Evolutionary conservation across 78 protist genomes (phyloP).

Genomic region (Polysphondylium violaceum): DNA sequence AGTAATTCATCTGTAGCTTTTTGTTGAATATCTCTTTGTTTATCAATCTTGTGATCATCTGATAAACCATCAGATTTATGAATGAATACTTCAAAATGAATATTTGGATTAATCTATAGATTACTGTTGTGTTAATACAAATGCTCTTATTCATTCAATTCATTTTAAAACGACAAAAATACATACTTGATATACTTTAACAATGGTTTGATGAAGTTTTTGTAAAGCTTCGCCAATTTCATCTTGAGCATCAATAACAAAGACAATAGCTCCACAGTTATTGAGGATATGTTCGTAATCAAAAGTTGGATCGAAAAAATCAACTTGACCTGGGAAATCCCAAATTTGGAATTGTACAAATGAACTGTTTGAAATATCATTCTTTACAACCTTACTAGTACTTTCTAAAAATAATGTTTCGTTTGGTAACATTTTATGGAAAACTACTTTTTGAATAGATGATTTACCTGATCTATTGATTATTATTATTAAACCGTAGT

Average conservation of each 20-base stretch:
- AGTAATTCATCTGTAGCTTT: conserved; percentile 88
- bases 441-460: conserved; percentile 95
- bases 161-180: not conserved
- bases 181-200: conserved; percentile 75
- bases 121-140: not conserved
- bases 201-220: conserved; percentile 82
- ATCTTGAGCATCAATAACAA: conserved; percentile 97
- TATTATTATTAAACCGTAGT: too few relatives aligned
- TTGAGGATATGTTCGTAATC: conserved; percentile 88
- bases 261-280: conserved; percentile 96
- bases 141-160: not conserved
- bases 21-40: conserved; percentile 92
- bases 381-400: conserved; percentile 87
- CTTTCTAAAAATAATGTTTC: conserved; percentile 96
- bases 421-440: conserved; percentile 97
- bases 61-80: conserved; percentile 96
- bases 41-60: conserved; percentile 93
- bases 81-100: conserved; percentile 95
- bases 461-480: conserved; percentile 91
- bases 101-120: conserved; percentile 82
- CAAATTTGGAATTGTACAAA: conserved; percentile 96
- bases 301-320: conserved; percentile 85
- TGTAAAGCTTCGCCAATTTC: conserved; percentile 81
- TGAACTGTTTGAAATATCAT: conserved; percentile 86
- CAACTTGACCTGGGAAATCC: conserved; percentile 98